Evolutionary conservation across 2,329 filamentous ascomycete species (phyloP), one percentile per base, ranked within the genome.

Genomic region (Talaromyces marneffei): DNA sequence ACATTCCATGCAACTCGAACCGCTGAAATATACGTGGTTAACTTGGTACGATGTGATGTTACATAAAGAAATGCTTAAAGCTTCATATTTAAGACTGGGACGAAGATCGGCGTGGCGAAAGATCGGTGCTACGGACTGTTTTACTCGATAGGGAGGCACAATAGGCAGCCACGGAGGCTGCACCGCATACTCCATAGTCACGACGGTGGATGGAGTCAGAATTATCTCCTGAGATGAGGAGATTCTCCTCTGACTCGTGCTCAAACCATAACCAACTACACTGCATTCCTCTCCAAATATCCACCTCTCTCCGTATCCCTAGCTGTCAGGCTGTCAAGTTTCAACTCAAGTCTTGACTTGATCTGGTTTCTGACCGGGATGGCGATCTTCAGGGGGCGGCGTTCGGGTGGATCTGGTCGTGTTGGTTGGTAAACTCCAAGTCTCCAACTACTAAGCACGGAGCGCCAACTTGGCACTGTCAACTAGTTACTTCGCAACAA

Each of bases 321-420:
- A 6, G 14, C 14, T 29, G 2, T n/a, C 44, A 27, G 23, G 2
- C 4, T n/a, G 44, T 52, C 48, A 20, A 16, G 16, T 23, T 48
- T n/a, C n/a, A n/a, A n/a, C n/a, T n/a, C n/a, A n/a, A n/a, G 6
- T 40, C 37, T 18, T 40, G 14, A 46, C 12, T n/a, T 20, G 23
- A 9, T 29, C 23, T 29, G 44, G 44, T 25, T 48, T 50, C 46
- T 31, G 16, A 48, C 42, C 14, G 23, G 9, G 29, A 27, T 52
- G 29, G 9, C 48, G 48, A 52, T 52, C 48, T 52, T 52, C 48
- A 52, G 48, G 48, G 46, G 48, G 48, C 48, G 48, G 48, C 48
- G 53, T 42, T 56, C 20, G 50, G 33, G 33, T 25, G 33, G 33
- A 40, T 40, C 33, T 40, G 20, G 10, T 12, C 33, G 29, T 29